A percentile compares a stretch with the other conserved stretches of the same genome.
phyloP scores from a whole-genome alignment of 2,329 filamentous ascomycete genomes.

The Microcyclospora tardicrescens region DNA sequence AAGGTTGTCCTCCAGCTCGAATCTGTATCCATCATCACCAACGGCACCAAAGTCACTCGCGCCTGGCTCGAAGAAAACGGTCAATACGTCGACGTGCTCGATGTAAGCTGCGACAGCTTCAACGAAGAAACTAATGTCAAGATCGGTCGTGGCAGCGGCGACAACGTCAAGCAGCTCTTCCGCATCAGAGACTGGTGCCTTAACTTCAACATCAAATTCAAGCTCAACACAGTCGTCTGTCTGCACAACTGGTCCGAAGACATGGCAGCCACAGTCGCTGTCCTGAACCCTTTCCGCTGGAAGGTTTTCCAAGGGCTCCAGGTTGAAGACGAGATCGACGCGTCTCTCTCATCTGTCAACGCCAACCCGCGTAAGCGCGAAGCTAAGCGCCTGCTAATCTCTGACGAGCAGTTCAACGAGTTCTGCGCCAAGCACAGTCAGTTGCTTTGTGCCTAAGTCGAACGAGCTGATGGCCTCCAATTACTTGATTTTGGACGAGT shows the following conservation, averaged over 20 bases:
- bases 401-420: slow-evolving; percentile 32
- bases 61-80: slow-evolving; percentile 32
- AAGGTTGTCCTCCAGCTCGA: slow-evolving; percentile 39
- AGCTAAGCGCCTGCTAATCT: slow-evolving; percentile 34
- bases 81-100: slow-evolving; percentile 40
- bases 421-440: slow-evolving; percentile 36
- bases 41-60: slow-evolving; percentile 37
- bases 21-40: slow-evolving; percentile 41
- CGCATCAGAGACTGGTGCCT: slow-evolving; percentile 35
- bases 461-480: slow-evolving; percentile 39
- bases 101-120: slow-evolving; percentile 45
- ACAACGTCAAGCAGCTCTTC: slow-evolving; percentile 35
- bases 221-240: slow-evolving; percentile 45
- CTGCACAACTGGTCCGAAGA: slow-evolving; percentile 37
- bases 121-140: slow-evolving; percentile 35
- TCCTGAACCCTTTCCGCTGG: slow-evolving; percentile 40
- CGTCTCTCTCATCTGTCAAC: slow-evolving; percentile 4
- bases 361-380: slow-evolving; percentile 15
- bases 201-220: slow-evolving; percentile 39
- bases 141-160: slow-evolving; percentile 39
- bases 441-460: slow-evolving; percentile 35
- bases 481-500: slow-evolving; percentile 42
- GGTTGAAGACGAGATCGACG: slow-evolving; percentile 42
- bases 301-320: slow-evolving; percentile 44
- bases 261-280: slow-evolving; percentile 21